Percentiles rank a stretch among this genome's conserved stretches.
Evolutionary conservation across 1,139 yeast genomes (phyloP).

Genomic region (Yarrowia galli): DNA sequence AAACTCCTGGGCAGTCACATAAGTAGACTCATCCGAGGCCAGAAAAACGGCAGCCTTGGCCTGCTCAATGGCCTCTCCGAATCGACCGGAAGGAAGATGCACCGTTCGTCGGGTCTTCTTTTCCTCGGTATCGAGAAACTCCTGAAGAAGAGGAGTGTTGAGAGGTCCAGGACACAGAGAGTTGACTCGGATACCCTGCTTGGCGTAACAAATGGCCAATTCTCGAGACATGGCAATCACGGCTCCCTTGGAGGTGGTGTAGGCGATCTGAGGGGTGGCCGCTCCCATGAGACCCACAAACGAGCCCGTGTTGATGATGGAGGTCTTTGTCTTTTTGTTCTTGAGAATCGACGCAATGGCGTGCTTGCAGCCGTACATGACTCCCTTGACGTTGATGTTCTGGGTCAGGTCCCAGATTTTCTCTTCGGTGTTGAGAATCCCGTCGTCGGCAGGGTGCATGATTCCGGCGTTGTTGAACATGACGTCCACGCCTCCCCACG

Average conservation of each 20-base stretch:
- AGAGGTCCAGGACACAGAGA: constrained; percentile 73
- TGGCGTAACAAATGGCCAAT: constrained; percentile 70
- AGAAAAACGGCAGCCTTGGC: constrained; percentile 83
- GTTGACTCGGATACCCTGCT: constrained; percentile 70
- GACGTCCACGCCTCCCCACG: constrained; percentile 66
- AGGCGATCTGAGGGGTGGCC: constrained; percentile 52
- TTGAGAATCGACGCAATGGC: constrained; percentile 60
- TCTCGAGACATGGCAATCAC: constrained; percentile 61
- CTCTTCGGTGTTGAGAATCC: constrained; percentile 52
- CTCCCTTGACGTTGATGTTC: constrained; percentile 63
- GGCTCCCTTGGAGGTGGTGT: constrained; percentile 55
- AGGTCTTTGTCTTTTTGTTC: constrained; percentile 57
- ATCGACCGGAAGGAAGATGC: constrained; percentile 61
- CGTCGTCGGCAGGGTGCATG: constrained; percentile 72
- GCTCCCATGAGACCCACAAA: constrained; percentile 63
- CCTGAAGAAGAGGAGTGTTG: constrained; percentile 65
- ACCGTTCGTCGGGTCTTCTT: constrained; percentile 56
- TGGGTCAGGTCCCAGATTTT: constrained; percentile 60
- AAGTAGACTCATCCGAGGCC: constrained; percentile 79
- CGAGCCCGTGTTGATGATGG: constrained; percentile 68
- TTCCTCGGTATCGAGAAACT: constrained; percentile 53
- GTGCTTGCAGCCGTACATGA: constrained; percentile 64
- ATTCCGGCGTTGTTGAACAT: constrained; percentile 80
- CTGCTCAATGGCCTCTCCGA: constrained; percentile 71
- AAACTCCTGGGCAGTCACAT: constrained; percentile 83